Evolutionary conservation across 352 stramenopile species (phyloP).

Genomic region (Phytophthora megakarya): DNA sequence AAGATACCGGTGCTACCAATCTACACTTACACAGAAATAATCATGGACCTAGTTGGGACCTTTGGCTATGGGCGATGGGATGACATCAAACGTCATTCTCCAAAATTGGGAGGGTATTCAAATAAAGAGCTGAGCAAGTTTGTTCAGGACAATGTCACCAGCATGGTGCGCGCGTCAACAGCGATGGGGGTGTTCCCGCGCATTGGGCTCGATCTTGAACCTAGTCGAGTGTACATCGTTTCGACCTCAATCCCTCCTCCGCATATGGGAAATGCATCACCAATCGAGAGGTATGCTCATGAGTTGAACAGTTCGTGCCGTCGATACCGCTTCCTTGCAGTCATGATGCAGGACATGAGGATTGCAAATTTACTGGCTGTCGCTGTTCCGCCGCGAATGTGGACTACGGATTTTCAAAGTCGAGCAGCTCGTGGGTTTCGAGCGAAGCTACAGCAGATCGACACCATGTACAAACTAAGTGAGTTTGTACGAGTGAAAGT

Average conservation of each 20-base stretch:
- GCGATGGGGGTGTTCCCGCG: conserved; percentile 33
- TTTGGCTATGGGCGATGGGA: conserved; percentile 89
- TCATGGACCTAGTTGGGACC: conserved; percentile 54
- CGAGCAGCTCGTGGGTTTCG: conserved; percentile 49
- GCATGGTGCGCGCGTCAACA: conserved; percentile 52
- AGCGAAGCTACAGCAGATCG: conserved; percentile 68
- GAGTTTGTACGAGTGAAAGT: conserved; percentile 49
- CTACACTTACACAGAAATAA: conserved; percentile 42
- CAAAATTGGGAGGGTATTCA: conserved; percentile 48
- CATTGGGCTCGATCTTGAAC: conserved; percentile 38
- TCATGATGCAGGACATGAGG: conserved; percentile 56
- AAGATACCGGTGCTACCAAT: conserved; percentile 42
- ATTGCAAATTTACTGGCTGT: conserved; percentile 35
- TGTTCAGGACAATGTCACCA: conserved; percentile 52
- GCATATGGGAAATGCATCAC: conserved; percentile 31
- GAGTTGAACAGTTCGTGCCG: conserved; percentile 41
- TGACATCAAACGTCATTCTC: conserved; percentile 50
- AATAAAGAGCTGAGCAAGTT: conserved; percentile 51
- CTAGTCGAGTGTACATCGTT: conserved; percentile 38
- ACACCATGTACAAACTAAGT: conserved; percentile 61
- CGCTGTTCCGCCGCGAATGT: conserved; percentile 33
- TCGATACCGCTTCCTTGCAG: conserved; percentile 50
- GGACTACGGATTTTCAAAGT: conserved; percentile 36
- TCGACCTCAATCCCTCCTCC: conserved; percentile 11
- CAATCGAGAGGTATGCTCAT: conserved; percentile 43